Percentiles rank a stretch among this genome's conserved stretches.
phyloP scores from a whole-genome alignment of 345 rosid genomes.

The Camelina neglecta region DNA sequence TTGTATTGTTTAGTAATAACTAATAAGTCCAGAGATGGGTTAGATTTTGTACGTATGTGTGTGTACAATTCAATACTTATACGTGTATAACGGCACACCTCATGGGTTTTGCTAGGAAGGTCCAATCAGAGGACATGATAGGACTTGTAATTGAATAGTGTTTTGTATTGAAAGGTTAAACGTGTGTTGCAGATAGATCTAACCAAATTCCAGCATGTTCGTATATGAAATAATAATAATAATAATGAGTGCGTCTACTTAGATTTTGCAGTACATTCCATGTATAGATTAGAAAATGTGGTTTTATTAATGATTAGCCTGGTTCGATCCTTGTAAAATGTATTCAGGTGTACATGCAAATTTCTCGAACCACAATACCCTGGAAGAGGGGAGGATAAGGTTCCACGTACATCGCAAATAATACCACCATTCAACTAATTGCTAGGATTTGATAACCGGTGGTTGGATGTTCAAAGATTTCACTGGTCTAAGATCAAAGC shows the following conservation, averaged over 20 bases:
- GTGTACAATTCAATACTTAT: background rate
- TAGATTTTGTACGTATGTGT: background rate
- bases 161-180: background rate
- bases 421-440: background rate
- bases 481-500: no score
- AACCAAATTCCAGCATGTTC: background rate
- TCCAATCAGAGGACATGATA: background rate
- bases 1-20: background rate
- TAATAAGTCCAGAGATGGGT: background rate
- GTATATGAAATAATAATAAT: background rate
- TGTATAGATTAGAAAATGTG: background rate
- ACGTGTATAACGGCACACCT: background rate
- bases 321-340: background rate
- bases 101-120: background rate
- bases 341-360: no score
- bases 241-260: background rate
- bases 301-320: background rate
- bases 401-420: background rate
- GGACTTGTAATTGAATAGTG: background rate
- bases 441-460: background rate
- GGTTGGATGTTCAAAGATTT: background rate
- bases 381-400: background rate
- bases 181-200: background rate
- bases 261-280: background rate
- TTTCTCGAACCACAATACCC: background rate